Base-by-base conservation (phyloP, 2,329 filamentous ascomycete species). In the Fusarium tanahbumbuense region DNA sequence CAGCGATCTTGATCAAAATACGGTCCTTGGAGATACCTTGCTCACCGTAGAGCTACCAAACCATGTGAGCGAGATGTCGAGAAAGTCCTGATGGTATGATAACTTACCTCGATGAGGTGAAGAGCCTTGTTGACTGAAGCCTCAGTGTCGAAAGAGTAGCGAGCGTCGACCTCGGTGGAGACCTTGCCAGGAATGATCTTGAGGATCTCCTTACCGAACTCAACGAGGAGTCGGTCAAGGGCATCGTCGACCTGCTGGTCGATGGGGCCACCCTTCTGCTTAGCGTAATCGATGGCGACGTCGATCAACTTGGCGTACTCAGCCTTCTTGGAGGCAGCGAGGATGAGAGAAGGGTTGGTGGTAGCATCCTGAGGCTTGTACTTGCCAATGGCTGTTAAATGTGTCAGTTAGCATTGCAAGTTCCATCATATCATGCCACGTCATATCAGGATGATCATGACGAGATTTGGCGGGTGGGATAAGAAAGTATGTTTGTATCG, bases 321-420 rank as follows among this genome's bases (percentile, higher is more conserved):
- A 81, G 93, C 80, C 90, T 98, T 98, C 89, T 99, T 98, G 81
- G 96, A 94, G 72, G 96, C 96, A 75, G 94, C 95, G 81, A 99
- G 92, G 84, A 99, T 98, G 82, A 99, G 89, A 71, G 96, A 98
- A 66, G 96, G 96, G 91, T 99, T 99, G 87, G 96, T 99, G 83
- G 96, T 99, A 80, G 96, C 96, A 93, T 99, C 96, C 88, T 99
- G 94, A 73, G 96, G 96, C 91, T 97, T 97, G 91, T 99, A 99
- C 88, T 98, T 98, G 87, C 88, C 94, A 83, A 99, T 99, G 83
- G 94, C 94, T 90, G 85, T 82, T 63, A 16, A n/a, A 16, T 44
- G 23, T 22, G 73, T 79, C 20, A 79, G 77, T 68, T 72, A 53
- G 49, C 22, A 25, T 47, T 41, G 42, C 46, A 23, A 50, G 54